Evolutionary conservation across 1,284 basidiomycete species (phyloP).

Genomic region (Rhodofomes roseus): DNA sequence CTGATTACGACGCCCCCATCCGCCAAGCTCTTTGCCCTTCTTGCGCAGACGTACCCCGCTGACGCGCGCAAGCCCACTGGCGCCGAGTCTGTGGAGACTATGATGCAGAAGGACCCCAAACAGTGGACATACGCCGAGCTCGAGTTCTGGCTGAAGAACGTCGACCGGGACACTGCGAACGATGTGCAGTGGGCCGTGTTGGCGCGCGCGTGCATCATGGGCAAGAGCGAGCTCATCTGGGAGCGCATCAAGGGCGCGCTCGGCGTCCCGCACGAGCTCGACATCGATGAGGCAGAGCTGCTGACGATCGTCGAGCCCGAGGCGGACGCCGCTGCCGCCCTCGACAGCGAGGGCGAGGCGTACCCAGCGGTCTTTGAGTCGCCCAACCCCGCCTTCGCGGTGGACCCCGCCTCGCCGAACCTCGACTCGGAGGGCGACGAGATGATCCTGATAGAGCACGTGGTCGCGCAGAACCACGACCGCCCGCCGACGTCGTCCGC

Average conservation of each 20-base stretch:
- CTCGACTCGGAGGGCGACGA: slow-evolving; percentile 19
- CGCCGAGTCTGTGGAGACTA: slow-evolving; percentile 19
- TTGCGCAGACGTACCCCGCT: slow-evolving; percentile 61
- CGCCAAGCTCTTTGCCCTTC: slow-evolving; percentile 61
- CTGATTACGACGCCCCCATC: slow-evolving; percentile 62
- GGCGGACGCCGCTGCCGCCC: not conserved
- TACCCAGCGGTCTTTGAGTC: slow-evolving; percentile 3
- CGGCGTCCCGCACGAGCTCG: slow-evolving; percentile 74
- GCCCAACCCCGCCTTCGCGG: slow-evolving; percentile 14
- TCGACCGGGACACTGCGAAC: slow-evolving; percentile 53
- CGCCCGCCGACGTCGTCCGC: slow-evolving; percentile 16
- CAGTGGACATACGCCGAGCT: slow-evolving; percentile 60
- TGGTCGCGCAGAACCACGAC: slow-evolving; percentile 19
- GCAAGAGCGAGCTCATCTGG: slow-evolving; percentile 76
- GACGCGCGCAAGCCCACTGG: slow-evolving; percentile 21
- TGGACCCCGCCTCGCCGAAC: not conserved
- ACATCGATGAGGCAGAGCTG: slow-evolving; percentile 44
- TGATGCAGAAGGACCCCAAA: slow-evolving; percentile 40
- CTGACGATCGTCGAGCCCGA: slow-evolving; percentile 1
- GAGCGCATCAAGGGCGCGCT: slow-evolving; percentile 77
- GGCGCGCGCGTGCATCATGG: slow-evolving; percentile 61
- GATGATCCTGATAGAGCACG: slow-evolving; percentile 29
- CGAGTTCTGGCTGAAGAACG: slow-evolving; percentile 53
- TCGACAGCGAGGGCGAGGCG: slow-evolving; percentile 2
- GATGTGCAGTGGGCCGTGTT: slow-evolving; percentile 64